Evolutionary conservation across 441 rosid genomes (phyloP).

Genomic region (Syzygium malaccense): DNA sequence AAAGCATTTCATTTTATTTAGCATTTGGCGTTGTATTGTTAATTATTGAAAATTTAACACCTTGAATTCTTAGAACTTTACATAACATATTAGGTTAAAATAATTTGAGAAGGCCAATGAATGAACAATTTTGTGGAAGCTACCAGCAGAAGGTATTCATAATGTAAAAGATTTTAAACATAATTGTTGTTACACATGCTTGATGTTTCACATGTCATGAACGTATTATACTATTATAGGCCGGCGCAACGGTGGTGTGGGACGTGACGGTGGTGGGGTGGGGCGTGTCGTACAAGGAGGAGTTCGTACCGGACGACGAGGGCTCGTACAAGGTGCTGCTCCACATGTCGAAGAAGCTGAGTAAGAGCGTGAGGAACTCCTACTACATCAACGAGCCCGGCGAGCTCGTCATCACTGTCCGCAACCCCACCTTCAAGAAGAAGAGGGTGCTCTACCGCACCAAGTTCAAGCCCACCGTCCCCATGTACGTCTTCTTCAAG

Average conservation of each 20-base stretch:
- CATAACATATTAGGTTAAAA: not conserved
- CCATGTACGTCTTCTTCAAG: slow-evolving; percentile 10
- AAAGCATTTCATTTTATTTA: not conserved
- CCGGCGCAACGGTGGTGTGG: slow-evolving; percentile 39
- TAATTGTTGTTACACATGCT: not conserved
- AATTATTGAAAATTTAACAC: not conserved
- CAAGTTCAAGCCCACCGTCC: slow-evolving; percentile 33
- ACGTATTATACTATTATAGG: slow-evolving; percentile 7
- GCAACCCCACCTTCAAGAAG: slow-evolving; percentile 26
- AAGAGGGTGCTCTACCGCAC: slow-evolving; percentile 37
- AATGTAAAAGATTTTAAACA: not conserved
- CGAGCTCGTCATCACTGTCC: slow-evolving; percentile 35
- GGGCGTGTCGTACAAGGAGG: slow-evolving; percentile 42
- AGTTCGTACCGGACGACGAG: slow-evolving; percentile 57
- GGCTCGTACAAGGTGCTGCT: slow-evolving; percentile 44
- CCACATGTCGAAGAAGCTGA: slow-evolving; percentile 18
- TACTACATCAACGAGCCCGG: slow-evolving; percentile 53
- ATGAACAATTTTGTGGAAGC: not conserved
- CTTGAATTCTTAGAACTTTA: not conserved
- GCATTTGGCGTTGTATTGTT: not conserved
- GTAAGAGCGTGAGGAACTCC: slow-evolving; percentile 34
- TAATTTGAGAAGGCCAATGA: not conserved
- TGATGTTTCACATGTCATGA: not conserved
- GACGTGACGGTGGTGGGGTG: slow-evolving; percentile 48
- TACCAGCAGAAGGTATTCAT: not conserved